Conservation (phyloP, 2,329 filamentous ascomycete genomes). For the Alternaria triticina region DNA sequence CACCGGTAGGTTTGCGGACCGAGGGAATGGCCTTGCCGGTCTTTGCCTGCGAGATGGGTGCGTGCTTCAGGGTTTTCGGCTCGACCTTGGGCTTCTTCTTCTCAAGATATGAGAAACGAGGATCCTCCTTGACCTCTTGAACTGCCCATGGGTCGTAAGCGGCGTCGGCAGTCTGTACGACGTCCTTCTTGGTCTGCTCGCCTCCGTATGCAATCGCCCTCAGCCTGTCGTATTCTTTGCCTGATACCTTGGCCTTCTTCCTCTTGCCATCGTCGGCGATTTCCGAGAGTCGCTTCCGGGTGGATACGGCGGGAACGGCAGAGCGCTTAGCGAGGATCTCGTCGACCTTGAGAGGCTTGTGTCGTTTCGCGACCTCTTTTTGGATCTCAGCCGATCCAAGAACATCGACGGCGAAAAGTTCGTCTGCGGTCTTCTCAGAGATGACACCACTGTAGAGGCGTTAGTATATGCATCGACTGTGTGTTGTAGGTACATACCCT, state of each 20-base stretch:
- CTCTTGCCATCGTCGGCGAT: slow-evolving; percentile 69
- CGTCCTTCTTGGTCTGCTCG: slow-evolving; percentile 58
- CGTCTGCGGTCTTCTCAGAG: slow-evolving; percentile 78
- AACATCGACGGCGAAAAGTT: slow-evolving; percentile 85
- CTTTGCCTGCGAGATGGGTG: slow-evolving; percentile 81
- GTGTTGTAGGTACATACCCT: slow-evolving; percentile 65
- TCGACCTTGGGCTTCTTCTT: slow-evolving; percentile 70
- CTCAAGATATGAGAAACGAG: slow-evolving; percentile 69
- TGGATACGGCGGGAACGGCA: slow-evolving; percentile 76
- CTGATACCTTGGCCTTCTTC: slow-evolving; percentile 84
- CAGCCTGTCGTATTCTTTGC: slow-evolving; percentile 81
- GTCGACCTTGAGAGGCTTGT: slow-evolving; percentile 85
- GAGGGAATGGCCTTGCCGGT: slow-evolving; percentile 80
- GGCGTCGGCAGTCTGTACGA: slow-evolving; percentile 64
- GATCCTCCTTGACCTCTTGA: slow-evolving; percentile 57
- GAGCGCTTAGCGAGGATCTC: slow-evolving; percentile 90
- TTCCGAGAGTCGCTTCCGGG: slow-evolving; percentile 77
- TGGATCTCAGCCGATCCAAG: slow-evolving; percentile 71
- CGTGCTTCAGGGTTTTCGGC: slow-evolving; percentile 75
- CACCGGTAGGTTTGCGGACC: slow-evolving; percentile 78
- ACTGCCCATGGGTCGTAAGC: slow-evolving; percentile 80
- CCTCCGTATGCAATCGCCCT: slow-evolving; percentile 78
- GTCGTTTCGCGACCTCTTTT: slow-evolving; percentile 68
- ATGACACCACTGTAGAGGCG: slow-evolving; percentile 72
- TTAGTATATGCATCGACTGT: slow-evolving; percentile 16